A percentile compares a stretch with the other conserved stretches of the same genome.
These are phyloP conservation scores for Phytophthora sansomeana DNA, from an alignment of 352 stramenopile species.

Conservation along the genomic window DNA sequence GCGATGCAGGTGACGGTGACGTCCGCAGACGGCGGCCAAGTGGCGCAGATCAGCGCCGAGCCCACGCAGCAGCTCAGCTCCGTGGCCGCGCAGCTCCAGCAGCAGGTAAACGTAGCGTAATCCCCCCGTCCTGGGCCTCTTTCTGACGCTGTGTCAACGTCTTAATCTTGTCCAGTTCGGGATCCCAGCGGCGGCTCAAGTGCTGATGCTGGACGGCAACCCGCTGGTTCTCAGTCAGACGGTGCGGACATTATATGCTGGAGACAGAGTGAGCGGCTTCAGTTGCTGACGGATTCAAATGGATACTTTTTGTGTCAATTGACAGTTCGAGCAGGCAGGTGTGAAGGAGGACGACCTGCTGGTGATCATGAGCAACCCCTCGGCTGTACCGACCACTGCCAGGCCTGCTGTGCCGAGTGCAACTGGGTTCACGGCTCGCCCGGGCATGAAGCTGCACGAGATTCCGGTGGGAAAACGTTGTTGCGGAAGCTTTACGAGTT, in stretches of 20 bases:
- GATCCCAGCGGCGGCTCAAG: slow-evolving; percentile 58
- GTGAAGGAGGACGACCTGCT: slow-evolving; percentile 80
- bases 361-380: slow-evolving; percentile 62
- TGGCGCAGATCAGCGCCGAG: slow-evolving; percentile 62
- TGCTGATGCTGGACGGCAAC: slow-evolving; percentile 72
- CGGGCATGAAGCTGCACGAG: slow-evolving; percentile 81
- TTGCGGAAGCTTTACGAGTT: neutral
- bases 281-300: slow-evolving; percentile 5
- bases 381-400: slow-evolving; percentile 21
- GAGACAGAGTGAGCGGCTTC: neutral
- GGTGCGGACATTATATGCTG: slow-evolving; percentile 33
- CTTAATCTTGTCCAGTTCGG: slow-evolving; percentile 56
- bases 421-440: slow-evolving; percentile 46
- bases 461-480: slow-evolving; percentile 65
- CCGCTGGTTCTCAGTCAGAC: slow-evolving; percentile 61
- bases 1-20: slow-evolving; percentile 74
- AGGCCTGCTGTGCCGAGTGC: slow-evolving; percentile 21
- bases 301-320: slow-evolving; percentile 12
- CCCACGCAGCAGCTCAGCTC: slow-evolving; percentile 55
- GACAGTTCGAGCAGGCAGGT: slow-evolving; percentile 73
- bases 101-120: slow-evolving; percentile 44
- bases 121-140: neutral
- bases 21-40: slow-evolving; percentile 64
- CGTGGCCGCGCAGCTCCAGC: slow-evolving; percentile 54
- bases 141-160: slow-evolving; percentile 2